These are phyloP conservation scores for Candida cerambycidarum DNA, from an alignment of 805 yeast genomes.

Conservation along the genomic window DNA sequence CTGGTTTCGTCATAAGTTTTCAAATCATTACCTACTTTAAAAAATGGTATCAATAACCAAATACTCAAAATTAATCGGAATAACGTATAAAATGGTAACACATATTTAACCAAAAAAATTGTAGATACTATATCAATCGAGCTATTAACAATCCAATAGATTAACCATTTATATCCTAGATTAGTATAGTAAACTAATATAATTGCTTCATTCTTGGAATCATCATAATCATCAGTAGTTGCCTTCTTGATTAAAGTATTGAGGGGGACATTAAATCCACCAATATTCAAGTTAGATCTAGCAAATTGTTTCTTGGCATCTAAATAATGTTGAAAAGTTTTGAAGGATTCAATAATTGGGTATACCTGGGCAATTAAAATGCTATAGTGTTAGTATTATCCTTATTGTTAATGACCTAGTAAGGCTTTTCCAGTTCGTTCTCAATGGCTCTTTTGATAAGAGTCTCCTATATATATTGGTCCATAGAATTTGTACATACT, in stretches of 20 bases:
- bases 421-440: too few species aligned
- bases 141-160: conserved; percentile 66
- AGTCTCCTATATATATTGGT: too few species aligned
- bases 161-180: conserved; percentile 40
- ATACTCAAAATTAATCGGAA: conserved; percentile 47
- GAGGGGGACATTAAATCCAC: conserved; percentile 42
- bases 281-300: conserved; percentile 30
- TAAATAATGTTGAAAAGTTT: conserved; percentile 49
- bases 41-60: conserved; percentile 60
- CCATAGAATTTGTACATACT: conserved; percentile 4
- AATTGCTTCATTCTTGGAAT: conserved; percentile 11
- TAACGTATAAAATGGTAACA: conserved; percentile 58
- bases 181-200: conserved; percentile 13
- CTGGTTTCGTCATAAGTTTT: conserved; percentile 8
- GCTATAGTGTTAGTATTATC: conserved; percentile 25
- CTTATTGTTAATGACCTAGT: conserved; percentile 3
- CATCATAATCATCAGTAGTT: conserved; percentile 17
- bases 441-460: too few species aligned
- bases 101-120: conserved; percentile 42
- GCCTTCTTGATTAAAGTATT: conserved; percentile 32
- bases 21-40: conserved; percentile 10
- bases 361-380: conserved; percentile 50
- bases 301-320: conserved; percentile 27
- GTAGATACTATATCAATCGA: conserved; percentile 39
- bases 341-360: conserved; percentile 62